These are phyloP conservation scores for Gloeostereum incarnatum DNA, from an alignment of 768 basidiomycete species.

Conservation along the genomic window DNA sequence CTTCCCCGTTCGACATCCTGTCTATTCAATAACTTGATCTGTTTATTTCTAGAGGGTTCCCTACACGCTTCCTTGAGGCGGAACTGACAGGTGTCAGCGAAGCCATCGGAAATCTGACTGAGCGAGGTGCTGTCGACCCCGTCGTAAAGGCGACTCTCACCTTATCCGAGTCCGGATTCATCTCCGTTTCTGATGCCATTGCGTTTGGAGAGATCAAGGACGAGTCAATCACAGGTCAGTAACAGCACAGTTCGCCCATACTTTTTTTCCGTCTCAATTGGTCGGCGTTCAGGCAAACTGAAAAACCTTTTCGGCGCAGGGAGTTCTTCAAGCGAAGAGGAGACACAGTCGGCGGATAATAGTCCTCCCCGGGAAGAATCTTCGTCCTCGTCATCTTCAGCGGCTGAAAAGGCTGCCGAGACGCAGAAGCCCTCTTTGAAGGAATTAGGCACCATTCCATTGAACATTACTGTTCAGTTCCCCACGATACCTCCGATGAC, in stretches of 20 bases:
- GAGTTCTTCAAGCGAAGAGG: conserved; percentile 23
- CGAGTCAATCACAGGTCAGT: conserved; percentile 63
- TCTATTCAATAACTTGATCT: not conserved
- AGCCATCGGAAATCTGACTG: conserved; percentile 78
- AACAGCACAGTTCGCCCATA: not conserved
- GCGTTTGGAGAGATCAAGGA: conserved; percentile 77
- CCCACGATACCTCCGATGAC: conserved; percentile 71
- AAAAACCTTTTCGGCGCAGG: conserved; percentile 79
- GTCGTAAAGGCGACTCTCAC: conserved; percentile 79
- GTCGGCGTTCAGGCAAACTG: conserved; percentile 51
- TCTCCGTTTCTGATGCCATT: conserved; percentile 71
- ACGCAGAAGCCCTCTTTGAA: conserved; percentile 26
- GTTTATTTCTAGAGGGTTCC: conserved; percentile 44
- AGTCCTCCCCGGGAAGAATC: conserved; percentile 30
- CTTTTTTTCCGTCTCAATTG: conserved; percentile 6
- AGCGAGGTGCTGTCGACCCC: conserved; percentile 70
- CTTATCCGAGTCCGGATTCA: conserved; percentile 81
- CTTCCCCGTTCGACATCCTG: not conserved
- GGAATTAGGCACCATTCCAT: conserved; percentile 51
- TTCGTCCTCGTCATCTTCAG: conserved; percentile 16
- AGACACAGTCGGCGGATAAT: conserved; percentile 31
- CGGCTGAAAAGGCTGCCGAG: conserved; percentile 21
- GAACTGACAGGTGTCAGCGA: conserved; percentile 65
- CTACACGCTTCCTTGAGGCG: conserved; percentile 64
- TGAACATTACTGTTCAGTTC: conserved; percentile 56